These are phyloP conservation scores for Codiaeum variegatum DNA, from an alignment of 441 rosid species.

Conservation along the genomic window DNA sequence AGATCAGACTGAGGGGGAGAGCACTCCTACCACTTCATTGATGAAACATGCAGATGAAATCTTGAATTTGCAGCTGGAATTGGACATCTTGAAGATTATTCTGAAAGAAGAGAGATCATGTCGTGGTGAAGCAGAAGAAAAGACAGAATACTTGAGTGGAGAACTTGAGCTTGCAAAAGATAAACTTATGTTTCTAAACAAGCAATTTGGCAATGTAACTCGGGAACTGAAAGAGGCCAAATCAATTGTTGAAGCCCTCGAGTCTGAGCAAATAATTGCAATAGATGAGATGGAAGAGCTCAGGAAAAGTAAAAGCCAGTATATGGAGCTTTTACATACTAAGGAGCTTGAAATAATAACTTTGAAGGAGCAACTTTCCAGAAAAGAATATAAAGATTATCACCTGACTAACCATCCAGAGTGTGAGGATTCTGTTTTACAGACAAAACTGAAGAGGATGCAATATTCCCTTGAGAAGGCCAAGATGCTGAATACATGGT, in stretches of 20 bases:
- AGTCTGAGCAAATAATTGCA: slow-evolving; percentile 69
- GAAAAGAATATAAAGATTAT: slow-evolving; percentile 47
- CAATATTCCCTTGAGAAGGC: slow-evolving; percentile 93
- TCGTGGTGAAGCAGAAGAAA: slow-evolving; percentile 45
- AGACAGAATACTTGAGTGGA: slow-evolving; percentile 37
- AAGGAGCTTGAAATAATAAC: slow-evolving; percentile 53
- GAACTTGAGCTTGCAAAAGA: slow-evolving; percentile 55
- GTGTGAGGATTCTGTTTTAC: slow-evolving; percentile 36
- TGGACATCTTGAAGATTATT: slow-evolving; percentile 77
- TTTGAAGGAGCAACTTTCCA: slow-evolving; percentile 52
- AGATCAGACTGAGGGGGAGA: slow-evolving; percentile 29
- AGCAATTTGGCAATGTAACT: slow-evolving; percentile 45
- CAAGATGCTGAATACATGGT: slow-evolving; percentile 61
- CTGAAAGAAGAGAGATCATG: slow-evolving; percentile 76
- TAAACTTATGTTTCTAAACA: slow-evolving; percentile 39
- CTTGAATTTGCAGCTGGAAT: slow-evolving; percentile 82
- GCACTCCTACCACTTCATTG: slow-evolving; percentile 31
- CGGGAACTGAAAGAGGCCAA: slow-evolving; percentile 57
- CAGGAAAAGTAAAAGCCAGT: slow-evolving; percentile 45
- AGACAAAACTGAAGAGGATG: slow-evolving; percentile 68
- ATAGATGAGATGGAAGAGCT: slow-evolving; percentile 68
- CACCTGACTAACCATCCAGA: slow-evolving; percentile 31
- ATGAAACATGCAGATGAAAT: slow-evolving; percentile 57
- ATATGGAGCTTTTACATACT: slow-evolving; percentile 47
- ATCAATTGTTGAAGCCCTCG: slow-evolving; percentile 77